Conservation (phyloP, 75 land plant species). For the Sequoiadendron giganteum region DNA sequence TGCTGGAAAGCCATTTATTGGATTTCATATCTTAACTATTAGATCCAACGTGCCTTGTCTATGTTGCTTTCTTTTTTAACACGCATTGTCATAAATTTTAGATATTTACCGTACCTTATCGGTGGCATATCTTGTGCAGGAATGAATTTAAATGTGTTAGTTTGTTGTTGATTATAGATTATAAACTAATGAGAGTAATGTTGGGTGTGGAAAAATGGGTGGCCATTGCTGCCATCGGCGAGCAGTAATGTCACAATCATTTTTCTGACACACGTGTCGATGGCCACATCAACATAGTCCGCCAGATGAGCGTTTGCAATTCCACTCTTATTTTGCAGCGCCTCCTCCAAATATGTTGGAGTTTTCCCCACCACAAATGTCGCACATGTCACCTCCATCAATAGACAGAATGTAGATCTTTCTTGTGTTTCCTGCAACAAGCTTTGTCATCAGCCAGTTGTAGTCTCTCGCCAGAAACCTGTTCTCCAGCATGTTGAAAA, state of each 20-base stretch:
- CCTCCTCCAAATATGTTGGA: conserved; percentile 67
- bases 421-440: conserved; percentile 20
- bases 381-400: conserved; percentile 75
- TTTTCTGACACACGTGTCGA: conserved; percentile 80
- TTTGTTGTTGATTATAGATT: too few species aligned
- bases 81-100: too few species aligned
- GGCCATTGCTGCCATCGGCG: conserved; percentile 35
- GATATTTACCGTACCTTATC: too few species aligned
- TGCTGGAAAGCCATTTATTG: too few species aligned
- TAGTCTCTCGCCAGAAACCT: conserved; percentile 41
- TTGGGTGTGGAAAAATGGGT: conserved; percentile 45
- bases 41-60: too few species aligned
- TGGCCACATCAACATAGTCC: conserved; percentile 69
- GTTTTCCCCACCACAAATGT: conserved; percentile 67
- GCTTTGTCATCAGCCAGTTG: conserved; percentile 15
- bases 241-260: conserved; percentile 69
- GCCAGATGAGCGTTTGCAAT: conserved; percentile 64
- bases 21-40: too few species aligned
- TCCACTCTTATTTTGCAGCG: conserved; percentile 62
- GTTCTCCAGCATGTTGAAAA: conserved; percentile 51
- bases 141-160: too few species aligned
- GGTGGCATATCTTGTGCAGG: too few species aligned
- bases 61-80: too few species aligned
- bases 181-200: too few species aligned
- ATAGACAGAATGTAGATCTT: conserved; percentile 79